Evolutionary conservation across 257 asterid species (phyloP).

Genomic region (Gentiana macrophylla): DNA sequence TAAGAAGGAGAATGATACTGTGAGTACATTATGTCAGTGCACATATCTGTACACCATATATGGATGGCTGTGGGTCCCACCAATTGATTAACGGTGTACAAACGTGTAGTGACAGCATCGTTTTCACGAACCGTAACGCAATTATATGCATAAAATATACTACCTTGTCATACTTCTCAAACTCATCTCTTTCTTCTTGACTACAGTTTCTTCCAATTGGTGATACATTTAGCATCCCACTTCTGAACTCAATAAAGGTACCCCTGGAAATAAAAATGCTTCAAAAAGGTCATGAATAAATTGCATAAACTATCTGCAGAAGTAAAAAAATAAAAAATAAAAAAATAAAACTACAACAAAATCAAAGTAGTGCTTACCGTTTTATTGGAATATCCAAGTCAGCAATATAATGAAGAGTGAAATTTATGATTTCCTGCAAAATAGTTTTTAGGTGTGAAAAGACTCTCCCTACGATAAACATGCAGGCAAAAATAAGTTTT

Average conservation of each 20-base stretch:
- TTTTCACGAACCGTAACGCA: too few relatives aligned
- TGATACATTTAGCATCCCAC: constrained; percentile 94
- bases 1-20: background rate
- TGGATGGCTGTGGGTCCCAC: too few relatives aligned
- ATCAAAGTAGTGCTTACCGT: constrained; percentile 44
- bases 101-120: too few relatives aligned
- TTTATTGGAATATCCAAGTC: constrained; percentile 96
- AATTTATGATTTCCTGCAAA: constrained; percentile 85
- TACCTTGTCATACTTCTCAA: constrained; percentile 96
- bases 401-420: constrained; percentile 87
- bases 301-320: too few relatives aligned
- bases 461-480: background rate
- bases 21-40: background rate
- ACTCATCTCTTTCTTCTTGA: constrained; percentile 94
- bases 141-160: background rate
- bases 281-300: too few relatives aligned
- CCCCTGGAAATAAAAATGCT: constrained; percentile 39
- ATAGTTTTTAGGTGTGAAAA: constrained; percentile 19
- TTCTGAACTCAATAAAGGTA: constrained; percentile 89
- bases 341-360: background rate
- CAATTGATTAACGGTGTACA: too few relatives aligned
- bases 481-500: too few relatives aligned
- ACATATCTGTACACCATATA: background rate
- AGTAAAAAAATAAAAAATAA: too few relatives aligned
- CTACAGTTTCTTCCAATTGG: constrained; percentile 99